Conservation (phyloP, 1,284 basidiomycete genomes). For the Puccinia sorghi region DNA sequence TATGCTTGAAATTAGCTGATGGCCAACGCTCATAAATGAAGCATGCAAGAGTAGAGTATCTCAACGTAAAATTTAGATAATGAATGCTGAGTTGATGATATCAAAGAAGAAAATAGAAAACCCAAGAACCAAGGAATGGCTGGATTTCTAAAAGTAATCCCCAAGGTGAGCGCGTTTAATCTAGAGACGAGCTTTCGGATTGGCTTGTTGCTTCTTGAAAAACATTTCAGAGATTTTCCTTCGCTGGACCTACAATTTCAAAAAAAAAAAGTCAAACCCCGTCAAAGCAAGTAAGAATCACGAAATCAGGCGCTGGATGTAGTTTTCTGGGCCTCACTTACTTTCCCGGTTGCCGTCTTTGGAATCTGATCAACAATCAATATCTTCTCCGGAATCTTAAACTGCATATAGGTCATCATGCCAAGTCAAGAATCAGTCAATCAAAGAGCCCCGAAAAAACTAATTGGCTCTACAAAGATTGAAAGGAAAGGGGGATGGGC, state of each 20-base stretch:
- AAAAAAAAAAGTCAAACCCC: background rate
- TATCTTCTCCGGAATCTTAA: conserved; percentile 59
- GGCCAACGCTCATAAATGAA: too few species aligned
- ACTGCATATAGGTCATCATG: conserved; percentile 52
- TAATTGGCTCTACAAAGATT: background rate
- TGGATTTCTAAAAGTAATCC: background rate
- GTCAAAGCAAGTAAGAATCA: background rate
- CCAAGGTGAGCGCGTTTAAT: background rate
- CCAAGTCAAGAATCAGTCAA: background rate
- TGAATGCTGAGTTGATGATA: too few species aligned
- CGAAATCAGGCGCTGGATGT: background rate
- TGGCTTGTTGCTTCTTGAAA: background rate
- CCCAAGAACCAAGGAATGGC: too few species aligned
- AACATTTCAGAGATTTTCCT: conserved; percentile 40
- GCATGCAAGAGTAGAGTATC: too few species aligned
- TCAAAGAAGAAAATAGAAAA: too few species aligned
- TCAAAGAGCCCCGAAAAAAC: background rate
- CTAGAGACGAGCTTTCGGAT: conserved; percentile 25
- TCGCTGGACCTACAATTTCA: conserved; percentile 28
- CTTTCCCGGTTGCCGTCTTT: conserved; percentile 57
- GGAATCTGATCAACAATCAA: conserved; percentile 59
- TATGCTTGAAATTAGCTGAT: too few species aligned
- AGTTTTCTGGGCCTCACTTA: background rate
- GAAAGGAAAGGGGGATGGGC: background rate
- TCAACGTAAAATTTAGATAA: too few species aligned